phyloP scores from a whole-genome alignment of 768 basidiomycete genomes.

The Tylopilus sp. region DNA sequence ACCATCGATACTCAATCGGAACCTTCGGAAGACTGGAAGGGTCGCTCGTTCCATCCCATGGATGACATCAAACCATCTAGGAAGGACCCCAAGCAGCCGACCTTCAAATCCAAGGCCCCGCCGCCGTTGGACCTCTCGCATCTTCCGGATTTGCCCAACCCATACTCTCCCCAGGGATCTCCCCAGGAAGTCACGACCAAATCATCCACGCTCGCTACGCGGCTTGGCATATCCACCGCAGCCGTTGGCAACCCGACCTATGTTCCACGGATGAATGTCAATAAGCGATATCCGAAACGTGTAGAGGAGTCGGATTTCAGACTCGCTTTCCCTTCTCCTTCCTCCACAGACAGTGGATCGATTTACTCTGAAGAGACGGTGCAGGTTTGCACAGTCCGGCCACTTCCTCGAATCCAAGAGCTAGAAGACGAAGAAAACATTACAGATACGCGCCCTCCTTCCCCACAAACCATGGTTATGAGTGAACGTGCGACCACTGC shows the following conservation, averaged over 20 bases:
- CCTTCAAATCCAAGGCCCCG: constrained; percentile 10
- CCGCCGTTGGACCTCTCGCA: constrained; percentile 3
- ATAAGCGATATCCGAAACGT: not conserved
- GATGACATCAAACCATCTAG: not conserved
- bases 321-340: not conserved
- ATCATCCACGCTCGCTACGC: constrained; percentile 6
- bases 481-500: constrained; percentile 14
- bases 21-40: not conserved
- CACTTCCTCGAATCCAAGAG: constrained; percentile 9
- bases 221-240: constrained; percentile 6
- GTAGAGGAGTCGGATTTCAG: not conserved
- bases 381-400: constrained; percentile 1
- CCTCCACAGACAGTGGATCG: constrained; percentile 3
- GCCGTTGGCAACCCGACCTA: not conserved
- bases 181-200: constrained; percentile 5
- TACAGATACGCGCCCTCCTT: not conserved
- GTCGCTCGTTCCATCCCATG: not conserved
- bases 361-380: constrained; percentile 3
- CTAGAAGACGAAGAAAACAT: not conserved
- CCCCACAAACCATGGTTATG: not conserved
- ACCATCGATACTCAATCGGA: not conserved
- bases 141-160: not conserved
- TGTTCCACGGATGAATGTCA: constrained; percentile 2
- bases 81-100: not conserved
- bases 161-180: not conserved